phyloP scores from a whole-genome alignment of 345 rosid species.

The Eucalyptus virginea region DNA sequence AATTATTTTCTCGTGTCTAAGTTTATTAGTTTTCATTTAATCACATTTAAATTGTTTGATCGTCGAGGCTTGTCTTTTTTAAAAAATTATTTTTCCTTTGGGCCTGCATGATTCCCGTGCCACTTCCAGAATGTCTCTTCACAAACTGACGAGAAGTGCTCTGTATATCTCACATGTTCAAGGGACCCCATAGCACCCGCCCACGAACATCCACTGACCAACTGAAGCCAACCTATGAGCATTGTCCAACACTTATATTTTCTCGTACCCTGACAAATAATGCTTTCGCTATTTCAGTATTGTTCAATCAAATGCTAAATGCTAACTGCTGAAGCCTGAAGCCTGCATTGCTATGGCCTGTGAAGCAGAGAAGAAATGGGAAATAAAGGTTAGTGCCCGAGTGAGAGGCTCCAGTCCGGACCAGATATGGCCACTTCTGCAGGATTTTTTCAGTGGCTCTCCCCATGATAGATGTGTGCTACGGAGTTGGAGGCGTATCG shows the following conservation, averaged over 20 bases:
- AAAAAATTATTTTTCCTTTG: no score
- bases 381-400: neutral
- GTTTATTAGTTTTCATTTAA: no score
- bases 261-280: neutral
- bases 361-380: neutral
- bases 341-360: neutral
- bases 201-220: neutral
- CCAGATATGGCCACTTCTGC: neutral
- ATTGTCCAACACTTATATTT: neutral
- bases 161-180: neutral
- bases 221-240: neutral
- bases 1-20: no score
- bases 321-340: neutral
- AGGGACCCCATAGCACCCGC: neutral
- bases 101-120: neutral
- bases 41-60: no score
- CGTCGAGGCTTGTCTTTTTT: no score
- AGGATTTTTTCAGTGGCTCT: neutral
- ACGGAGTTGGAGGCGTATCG: conserved; percentile 14
- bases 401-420: neutral
- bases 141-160: neutral
- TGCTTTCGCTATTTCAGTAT: no score
- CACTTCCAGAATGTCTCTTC: neutral
- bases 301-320: neutral
- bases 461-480: conserved; percentile 5